These are phyloP conservation scores for Lactifluus rugatus DNA, from an alignment of 768 basidiomycete genomes.

Conservation along the genomic window DNA sequence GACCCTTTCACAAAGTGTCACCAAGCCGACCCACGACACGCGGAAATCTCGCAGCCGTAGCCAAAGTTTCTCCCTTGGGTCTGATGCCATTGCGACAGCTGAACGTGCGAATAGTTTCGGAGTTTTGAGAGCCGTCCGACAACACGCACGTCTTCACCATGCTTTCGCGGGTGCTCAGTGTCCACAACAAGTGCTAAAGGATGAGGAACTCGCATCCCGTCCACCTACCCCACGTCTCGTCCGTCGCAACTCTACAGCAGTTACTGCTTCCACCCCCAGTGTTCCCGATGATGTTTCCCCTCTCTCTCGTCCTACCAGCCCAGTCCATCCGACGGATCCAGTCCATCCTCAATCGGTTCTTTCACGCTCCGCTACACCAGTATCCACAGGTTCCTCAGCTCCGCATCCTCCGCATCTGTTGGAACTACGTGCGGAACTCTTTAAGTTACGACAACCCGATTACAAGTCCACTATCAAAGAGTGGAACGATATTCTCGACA, in stretches of 20 bases:
- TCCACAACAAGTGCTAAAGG: constrained; percentile 1
- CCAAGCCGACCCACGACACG: constrained; percentile 20
- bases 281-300: constrained; percentile 19
- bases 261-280: constrained; percentile 16
- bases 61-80: constrained; percentile 47
- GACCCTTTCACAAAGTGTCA: constrained; percentile 23
- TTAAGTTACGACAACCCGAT: constrained; percentile 16
- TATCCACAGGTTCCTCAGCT: neutral
- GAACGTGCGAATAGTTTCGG: constrained; percentile 34
- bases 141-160: constrained; percentile 53
- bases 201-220: constrained; percentile 17
- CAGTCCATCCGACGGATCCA: constrained; percentile 18
- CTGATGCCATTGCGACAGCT: constrained; percentile 33
- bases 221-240: constrained; percentile 26
- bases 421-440: constrained; percentile 29
- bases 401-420: neutral
- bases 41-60: constrained; percentile 41
- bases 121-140: constrained; percentile 53
- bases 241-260: constrained; percentile 38
- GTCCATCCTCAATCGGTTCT: constrained; percentile 24
- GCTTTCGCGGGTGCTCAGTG: constrained; percentile 32
- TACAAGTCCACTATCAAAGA: constrained; percentile 34
- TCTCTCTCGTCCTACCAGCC: constrained; percentile 4
- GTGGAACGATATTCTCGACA: constrained; percentile 56
- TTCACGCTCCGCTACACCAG: constrained; percentile 1